A percentile compares a stretch with the other conserved stretches of the same genome.
Evolutionary conservation across 495 filamentous ascomycete genomes (phyloP).

Genomic region (Gamarada debralockiae): DNA sequence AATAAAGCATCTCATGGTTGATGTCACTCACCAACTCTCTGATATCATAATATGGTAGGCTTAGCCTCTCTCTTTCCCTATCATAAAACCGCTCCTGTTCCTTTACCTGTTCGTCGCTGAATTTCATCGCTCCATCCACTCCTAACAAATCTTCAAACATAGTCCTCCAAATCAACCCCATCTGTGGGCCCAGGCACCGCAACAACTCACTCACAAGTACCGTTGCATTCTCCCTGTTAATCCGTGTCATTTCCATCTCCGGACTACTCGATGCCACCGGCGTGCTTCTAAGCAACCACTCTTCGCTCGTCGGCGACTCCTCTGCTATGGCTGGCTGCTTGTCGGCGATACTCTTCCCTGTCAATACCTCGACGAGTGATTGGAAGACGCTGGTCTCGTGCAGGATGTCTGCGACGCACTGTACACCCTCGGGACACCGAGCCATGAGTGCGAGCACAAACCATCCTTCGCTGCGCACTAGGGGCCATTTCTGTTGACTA

Average conservation of each 20-base stretch:
- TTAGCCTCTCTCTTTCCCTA: too few species aligned
- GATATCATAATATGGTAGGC: too few species aligned
- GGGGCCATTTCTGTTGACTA: slow-evolving; percentile 63
- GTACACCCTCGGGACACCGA: slow-evolving; percentile 41
- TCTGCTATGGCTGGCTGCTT: slow-evolving; percentile 1
- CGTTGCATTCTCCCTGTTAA: slow-evolving; percentile 61
- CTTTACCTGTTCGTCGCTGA: slow-evolving; percentile 12
- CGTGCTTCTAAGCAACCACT: too few species aligned
- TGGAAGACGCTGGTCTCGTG: slow-evolving; percentile 42
- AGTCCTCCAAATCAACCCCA: slow-evolving; percentile 29
- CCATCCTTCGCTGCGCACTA: slow-evolving; percentile 67
- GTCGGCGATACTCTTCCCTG: slow-evolving; percentile 26
- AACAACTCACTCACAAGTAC: slow-evolving; percentile 59
- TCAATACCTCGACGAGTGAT: slow-evolving; percentile 48
- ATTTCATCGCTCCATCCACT: slow-evolving; percentile 13
- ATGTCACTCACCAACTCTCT: too few species aligned
- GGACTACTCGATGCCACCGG: slow-evolving; percentile 23
- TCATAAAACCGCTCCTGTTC: too few species aligned
- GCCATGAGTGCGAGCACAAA: slow-evolving; percentile 74
- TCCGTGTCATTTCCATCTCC: slow-evolving; percentile 31
- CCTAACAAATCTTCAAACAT: slow-evolving; percentile 34
- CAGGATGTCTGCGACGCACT: slow-evolving; percentile 43
- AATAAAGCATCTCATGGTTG: too few species aligned
- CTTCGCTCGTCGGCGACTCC: neutral
- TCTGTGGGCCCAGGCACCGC: slow-evolving; percentile 37